Conservation (phyloP, 169 alveolate species). For the Babesia bovis region DNA sequence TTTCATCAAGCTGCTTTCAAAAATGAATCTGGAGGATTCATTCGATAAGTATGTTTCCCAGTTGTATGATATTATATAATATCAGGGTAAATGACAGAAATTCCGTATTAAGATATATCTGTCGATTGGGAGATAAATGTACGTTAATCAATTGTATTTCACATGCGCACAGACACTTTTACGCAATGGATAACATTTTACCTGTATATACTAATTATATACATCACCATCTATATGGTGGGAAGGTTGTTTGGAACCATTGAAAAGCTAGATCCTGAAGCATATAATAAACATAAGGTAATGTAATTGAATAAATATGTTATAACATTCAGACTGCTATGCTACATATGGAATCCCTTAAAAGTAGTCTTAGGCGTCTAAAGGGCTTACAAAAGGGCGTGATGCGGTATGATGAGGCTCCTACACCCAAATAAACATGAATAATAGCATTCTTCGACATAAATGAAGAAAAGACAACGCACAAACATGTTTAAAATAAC, state of each 20-base stretch:
- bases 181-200: slow-evolving; percentile 39
- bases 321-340: slow-evolving; percentile 6
- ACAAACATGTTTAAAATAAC: no score
- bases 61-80: neutral
- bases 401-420: no score
- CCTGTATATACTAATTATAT: neutral
- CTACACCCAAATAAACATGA: no score
- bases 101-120: neutral
- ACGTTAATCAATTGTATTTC: neutral
- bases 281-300: slow-evolving; percentile 45
- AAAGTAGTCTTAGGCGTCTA: neutral
- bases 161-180: neutral
- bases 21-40: neutral
- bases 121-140: neutral
- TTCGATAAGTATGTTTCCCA: neutral
- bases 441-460: no score
- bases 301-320: neutral
- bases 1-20: slow-evolving; percentile 21
- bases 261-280: slow-evolving; percentile 29
- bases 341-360: slow-evolving; percentile 4
- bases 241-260: slow-evolving; percentile 18
- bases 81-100: neutral
- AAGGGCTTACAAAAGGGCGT: neutral
- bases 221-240: slow-evolving; percentile 1
- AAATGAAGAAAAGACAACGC: no score